Conservation (phyloP, 495 filamentous ascomycete genomes). For the Aspergillus cavernicola region DNA sequence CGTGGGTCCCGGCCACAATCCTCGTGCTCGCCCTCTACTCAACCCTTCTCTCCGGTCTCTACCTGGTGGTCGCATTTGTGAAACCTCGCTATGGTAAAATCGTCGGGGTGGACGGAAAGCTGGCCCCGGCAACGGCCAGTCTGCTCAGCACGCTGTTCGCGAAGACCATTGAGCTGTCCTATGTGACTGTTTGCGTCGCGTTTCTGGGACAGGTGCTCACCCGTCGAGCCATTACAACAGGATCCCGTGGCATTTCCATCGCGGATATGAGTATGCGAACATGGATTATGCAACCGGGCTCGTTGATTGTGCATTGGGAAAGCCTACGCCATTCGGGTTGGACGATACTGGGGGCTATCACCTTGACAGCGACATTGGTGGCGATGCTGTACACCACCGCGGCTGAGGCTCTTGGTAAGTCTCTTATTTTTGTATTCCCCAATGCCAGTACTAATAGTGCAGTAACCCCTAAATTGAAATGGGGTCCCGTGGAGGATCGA, state of each 20-base stretch:
- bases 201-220: conserved; percentile 70
- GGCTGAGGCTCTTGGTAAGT: conserved; percentile 57
- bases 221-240: conserved; percentile 54
- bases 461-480: conserved; percentile 63
- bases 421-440: background rate
- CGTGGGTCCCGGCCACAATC: conserved; percentile 57
- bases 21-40: conserved; percentile 62
- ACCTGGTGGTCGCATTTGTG: conserved; percentile 52
- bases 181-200: conserved; percentile 72
- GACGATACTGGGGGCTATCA: conserved; percentile 55
- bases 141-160: conserved; percentile 61
- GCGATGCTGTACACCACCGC: conserved; percentile 73
- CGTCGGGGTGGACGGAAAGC: conserved; percentile 43
- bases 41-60: conserved; percentile 62
- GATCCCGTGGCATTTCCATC: conserved; percentile 59
- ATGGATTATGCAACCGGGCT: conserved; percentile 62
- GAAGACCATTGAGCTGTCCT: conserved; percentile 71
- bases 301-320: conserved; percentile 63
- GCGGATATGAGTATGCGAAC: conserved; percentile 65
- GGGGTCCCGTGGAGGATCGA: conserved; percentile 39
- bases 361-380: conserved; percentile 55
- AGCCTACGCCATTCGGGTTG: conserved; percentile 56
- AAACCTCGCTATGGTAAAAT: conserved; percentile 56
- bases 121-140: conserved; percentile 55
- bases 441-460: background rate